Conservation (phyloP, 1,284 basidiomycete species). For the Puccinia triticina region DNA sequence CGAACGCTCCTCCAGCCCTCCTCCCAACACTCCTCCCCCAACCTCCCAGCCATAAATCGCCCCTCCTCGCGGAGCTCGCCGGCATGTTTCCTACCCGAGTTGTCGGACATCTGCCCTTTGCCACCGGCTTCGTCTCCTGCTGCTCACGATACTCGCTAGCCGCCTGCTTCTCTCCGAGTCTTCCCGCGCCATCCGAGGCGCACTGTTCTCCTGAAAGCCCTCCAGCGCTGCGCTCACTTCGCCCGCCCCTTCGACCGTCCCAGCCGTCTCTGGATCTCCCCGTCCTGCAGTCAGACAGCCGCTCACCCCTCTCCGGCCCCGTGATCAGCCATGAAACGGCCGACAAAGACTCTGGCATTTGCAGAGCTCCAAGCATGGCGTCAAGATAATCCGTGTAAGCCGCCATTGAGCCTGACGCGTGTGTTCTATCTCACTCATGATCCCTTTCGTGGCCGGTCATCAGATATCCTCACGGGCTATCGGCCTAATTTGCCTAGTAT, state of each 20-base stretch:
- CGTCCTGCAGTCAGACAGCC: background rate
- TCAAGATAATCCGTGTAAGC: conserved; percentile 50
- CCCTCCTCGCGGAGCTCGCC: too few species aligned
- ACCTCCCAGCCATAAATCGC: too few species aligned
- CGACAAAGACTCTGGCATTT: conserved; percentile 21
- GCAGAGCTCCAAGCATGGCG: conserved; percentile 42
- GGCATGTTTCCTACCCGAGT: background rate
- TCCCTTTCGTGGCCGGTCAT: background rate
- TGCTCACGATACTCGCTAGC: background rate
- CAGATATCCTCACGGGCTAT: conserved; percentile 50
- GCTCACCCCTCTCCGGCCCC: background rate
- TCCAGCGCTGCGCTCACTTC: background rate
- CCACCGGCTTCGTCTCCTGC: background rate
- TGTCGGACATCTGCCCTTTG: background rate
- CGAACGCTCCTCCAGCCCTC: too few species aligned
- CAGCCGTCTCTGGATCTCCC: background rate
- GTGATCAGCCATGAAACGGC: conserved; percentile 16
- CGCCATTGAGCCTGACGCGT: background rate
- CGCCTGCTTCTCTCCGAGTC: background rate
- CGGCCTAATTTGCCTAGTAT: conserved; percentile 35
- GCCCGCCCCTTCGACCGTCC: background rate
- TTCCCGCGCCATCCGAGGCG: background rate
- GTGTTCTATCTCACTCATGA: background rate
- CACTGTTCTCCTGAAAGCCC: conserved; percentile 1
- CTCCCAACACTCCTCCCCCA: too few species aligned